Base-by-base conservation (phyloP, 2,329 filamentous ascomycete genomes). In the Furcasterigmium sp. region DNA sequence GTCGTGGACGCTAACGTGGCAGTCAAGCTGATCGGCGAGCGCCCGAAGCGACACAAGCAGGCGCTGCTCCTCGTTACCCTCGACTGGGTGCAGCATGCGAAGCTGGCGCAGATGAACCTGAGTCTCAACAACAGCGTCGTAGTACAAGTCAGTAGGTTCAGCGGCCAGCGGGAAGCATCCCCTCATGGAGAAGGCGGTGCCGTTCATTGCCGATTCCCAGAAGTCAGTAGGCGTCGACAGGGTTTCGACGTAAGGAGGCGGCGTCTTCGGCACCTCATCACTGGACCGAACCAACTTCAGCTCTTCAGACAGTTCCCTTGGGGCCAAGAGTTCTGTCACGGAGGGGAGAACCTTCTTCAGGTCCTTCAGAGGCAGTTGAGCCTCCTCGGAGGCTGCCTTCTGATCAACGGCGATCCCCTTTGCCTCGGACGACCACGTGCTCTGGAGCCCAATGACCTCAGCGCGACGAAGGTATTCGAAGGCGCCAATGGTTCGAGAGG, bases 401-500 rank as follows among this genome's bases (percentile, higher is more conserved):
- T 30, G 17, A 14, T 20, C 5, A 14, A 60, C 54, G 10, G 56
- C 57, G n/a, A 55, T 54, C 37, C 63, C 60, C 17, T 53, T 29
- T 15, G 38, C 17, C 38, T 40, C 38, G n/a, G 38, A n/a, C 15
- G 38, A 32, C 38, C 38, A 40, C 2, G 19, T 28, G 13, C 7
- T 21, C 18, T 40, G 38, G 6, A 40, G 17, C 11, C 60, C 55
- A 11, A 56, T 57, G 15, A 55, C 55, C 39, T 63, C 60, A 6
- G 51, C 39, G 32, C 59, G 54, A 11, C 62, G 52, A 11, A 67
- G 44, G 43, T 59, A 61, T 36, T 65, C 63, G 43, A 67, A 65
- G 4, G 54, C 63, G 39, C 62, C 61, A 21, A 60, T 41, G 23
- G 53, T 58, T 17, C 41, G 43, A 6, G 40, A 42, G 3, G 40